These are phyloP conservation scores for Solanum lignicaule DNA, from an alignment of 257 asterid genomes.

Conservation along the genomic window DNA sequence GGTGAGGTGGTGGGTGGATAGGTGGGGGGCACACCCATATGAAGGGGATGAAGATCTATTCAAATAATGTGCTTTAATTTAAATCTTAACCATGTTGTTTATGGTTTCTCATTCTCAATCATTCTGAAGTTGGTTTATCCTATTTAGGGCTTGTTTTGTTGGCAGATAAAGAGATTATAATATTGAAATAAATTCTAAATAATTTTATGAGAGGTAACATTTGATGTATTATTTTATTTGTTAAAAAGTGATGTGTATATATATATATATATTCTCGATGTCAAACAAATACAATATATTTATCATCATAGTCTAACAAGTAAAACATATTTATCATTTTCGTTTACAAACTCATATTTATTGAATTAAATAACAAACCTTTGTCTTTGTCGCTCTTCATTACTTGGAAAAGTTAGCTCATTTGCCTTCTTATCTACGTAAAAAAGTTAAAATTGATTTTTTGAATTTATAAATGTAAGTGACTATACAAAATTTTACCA, in stretches of 20 bases:
- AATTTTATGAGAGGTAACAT: not conserved
- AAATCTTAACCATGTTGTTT: not conserved
- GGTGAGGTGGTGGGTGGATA: not conserved
- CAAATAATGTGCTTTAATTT: not conserved
- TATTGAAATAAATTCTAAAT: not conserved
- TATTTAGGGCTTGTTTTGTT: not conserved
- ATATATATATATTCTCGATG: too few species aligned
- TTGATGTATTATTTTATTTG: too few species aligned
- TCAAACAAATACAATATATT: too few species aligned
- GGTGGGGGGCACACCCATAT: conserved; percentile 17
- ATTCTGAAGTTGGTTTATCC: conserved; percentile 3
- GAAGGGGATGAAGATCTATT: conserved; percentile 15
- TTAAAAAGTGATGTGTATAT: too few species aligned
- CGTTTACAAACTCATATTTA: not conserved
- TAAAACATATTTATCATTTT: not conserved
- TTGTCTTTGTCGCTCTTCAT: too few species aligned
- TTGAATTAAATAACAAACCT: too few species aligned
- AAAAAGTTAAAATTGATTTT: too few species aligned
- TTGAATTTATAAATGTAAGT: too few species aligned
- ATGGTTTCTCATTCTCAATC: conserved; percentile 1
- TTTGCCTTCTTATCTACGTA: too few species aligned
- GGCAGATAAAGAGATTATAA: not conserved
- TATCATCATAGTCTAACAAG: too few species aligned
- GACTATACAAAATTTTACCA: too few species aligned
- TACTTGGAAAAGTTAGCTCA: too few species aligned